Base-by-base conservation (phyloP, 345 rosid species). In the Reutealis trisperma region DNA sequence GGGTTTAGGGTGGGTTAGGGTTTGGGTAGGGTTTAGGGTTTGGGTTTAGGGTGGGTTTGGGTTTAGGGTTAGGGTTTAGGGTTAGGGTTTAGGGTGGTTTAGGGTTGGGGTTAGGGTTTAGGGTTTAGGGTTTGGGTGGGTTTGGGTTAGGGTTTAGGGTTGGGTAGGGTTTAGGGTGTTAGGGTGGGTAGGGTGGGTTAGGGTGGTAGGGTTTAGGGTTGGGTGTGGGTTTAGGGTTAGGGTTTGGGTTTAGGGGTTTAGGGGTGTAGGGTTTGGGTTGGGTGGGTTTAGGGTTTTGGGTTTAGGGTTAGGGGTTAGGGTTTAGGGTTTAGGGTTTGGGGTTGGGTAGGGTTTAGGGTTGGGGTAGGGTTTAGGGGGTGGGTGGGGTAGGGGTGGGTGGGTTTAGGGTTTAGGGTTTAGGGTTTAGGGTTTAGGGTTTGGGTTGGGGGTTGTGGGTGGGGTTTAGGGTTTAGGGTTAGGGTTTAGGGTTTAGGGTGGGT, bases 381-480 rank as follows among this genome's bases (percentile, higher is more conserved):
- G 47, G 78, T 71, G 72, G 61, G 52, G 65, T 75, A 18, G 32
- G 78, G 78, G 63, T 65, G 11, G 30, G 19, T 30, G 72, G 72
- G 72, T 65, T 75, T 37, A 25, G 71, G 78, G 62, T 75, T 75
- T 44, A 51, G 78, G 71, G 63, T 75, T 75, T 62, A 65, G 78
- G 78, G 71, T 75, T 75, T 62, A 65, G 78, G 78, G 78, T 75
- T 75, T 45, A 24, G 77, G 78, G 63, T 75, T 75, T 45, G 52
- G 78, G 76, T 72, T 72, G 6, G 57, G 75, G 75, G 75, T 72
- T 72, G n/a, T n/a, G n/a, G n/a, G 1, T 3, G 58, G 75, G 75
- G 66, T 72, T 72, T 59, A 67, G 71, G 71, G 45, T 63, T 63
- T 14, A 12, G 73, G 73, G 15, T 72, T 32, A 24, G 69, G 77